These are phyloP conservation scores for Solanum etuberosum DNA, from an alignment of 257 asterid species.

Conservation along the genomic window DNA sequence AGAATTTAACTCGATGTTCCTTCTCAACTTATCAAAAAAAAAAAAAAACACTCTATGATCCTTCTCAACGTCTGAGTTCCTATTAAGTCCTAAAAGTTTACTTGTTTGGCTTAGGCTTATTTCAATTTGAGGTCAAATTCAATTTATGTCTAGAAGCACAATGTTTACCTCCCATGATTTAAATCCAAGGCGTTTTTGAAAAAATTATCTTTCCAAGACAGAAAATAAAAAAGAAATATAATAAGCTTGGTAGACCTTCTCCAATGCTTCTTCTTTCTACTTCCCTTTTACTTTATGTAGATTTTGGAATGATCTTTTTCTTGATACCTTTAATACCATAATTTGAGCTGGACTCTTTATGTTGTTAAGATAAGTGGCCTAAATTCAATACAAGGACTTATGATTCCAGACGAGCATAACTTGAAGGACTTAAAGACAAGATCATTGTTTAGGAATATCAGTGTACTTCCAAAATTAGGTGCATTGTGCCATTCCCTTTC, in stretches of 20 bases:
- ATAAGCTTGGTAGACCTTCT: not conserved
- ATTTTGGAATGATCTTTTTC: not conserved
- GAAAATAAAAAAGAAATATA: not conserved
- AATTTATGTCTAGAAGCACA: not conserved
- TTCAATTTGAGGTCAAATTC: not conserved
- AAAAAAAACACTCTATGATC: too few species aligned
- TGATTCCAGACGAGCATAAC: not conserved
- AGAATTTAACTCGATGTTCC: not conserved
- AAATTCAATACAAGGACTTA: not conserved
- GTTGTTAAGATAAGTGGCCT: not conserved
- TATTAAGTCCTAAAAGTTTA: not conserved
- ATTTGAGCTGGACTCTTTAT: not conserved
- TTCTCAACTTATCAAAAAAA: not conserved
- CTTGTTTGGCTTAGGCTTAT: not conserved
- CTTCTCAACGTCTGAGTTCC: not conserved
- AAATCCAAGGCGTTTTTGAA: not conserved
- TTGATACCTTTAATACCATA: not conserved
- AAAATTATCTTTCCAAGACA: not conserved
- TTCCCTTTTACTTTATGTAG: not conserved
- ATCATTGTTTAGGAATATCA: not conserved
- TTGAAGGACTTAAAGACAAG: not conserved
- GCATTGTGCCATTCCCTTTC: not conserved
- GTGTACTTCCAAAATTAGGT: not conserved
- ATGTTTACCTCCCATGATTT: not conserved
- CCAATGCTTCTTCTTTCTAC: not conserved